These are phyloP conservation scores for Diplodia intermedia DNA, from an alignment of 2,329 filamentous ascomycete species.

Conservation along the genomic window DNA sequence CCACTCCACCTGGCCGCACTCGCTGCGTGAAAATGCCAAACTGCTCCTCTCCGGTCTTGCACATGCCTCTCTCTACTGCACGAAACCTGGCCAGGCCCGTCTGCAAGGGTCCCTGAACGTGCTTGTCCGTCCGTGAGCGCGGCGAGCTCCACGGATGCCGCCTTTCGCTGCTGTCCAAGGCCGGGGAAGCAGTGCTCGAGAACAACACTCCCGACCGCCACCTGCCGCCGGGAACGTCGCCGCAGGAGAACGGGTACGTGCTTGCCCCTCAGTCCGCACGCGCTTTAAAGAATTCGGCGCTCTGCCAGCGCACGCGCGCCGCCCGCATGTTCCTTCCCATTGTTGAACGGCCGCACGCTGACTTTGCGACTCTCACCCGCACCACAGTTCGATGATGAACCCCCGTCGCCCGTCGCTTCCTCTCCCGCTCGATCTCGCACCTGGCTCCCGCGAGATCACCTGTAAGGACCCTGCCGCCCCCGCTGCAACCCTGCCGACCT, in stretches of 20 bases:
- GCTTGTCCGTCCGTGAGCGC: constrained; percentile 12
- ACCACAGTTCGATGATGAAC: constrained; percentile 18
- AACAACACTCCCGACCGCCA: not conserved
- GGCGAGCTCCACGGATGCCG: constrained; percentile 12
- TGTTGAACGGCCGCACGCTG: constrained; percentile 3
- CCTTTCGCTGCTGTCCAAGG: not conserved
- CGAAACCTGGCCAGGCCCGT: not conserved
- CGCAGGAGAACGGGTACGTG: not conserved
- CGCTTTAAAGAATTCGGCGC: not conserved
- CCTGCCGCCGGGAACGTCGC: not conserved
- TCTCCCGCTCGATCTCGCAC: constrained; percentile 3
- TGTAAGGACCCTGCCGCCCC: not conserved
- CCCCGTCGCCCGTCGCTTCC: constrained; percentile 3
- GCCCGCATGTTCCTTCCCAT: constrained; percentile 5
- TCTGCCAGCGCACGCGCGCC: not conserved
- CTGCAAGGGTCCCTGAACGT: not conserved
- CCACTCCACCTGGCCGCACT: constrained; percentile 19
- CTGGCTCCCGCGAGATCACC: constrained; percentile 3
- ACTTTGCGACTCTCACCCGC: not conserved
- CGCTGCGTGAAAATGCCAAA: constrained; percentile 16
- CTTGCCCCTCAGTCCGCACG: not conserved
- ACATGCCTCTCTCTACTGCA: not conserved
- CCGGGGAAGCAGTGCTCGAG: not conserved
- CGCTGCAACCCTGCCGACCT: not conserved
- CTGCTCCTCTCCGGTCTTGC: not conserved